Conservation (phyloP, 306 rosid species). For the Dryas octopetala region DNA sequence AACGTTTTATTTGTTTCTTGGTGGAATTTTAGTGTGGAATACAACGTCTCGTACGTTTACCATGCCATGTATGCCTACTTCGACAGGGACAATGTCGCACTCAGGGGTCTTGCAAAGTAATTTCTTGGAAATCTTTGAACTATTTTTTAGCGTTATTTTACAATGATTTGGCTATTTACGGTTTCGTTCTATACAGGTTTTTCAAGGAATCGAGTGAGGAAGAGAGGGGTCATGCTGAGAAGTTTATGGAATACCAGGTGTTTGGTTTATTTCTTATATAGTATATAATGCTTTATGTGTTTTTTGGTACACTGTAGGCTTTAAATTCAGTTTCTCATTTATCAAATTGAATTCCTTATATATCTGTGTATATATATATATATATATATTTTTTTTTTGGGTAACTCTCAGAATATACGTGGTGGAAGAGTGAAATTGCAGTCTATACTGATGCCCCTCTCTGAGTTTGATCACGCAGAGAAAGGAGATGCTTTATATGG, state of each 20-base stretch:
- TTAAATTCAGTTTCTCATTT: neutral
- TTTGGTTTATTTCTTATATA: neutral
- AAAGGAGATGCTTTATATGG: too few species aligned
- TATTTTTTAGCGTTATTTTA: neutral
- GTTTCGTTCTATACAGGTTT: slow-evolving; percentile 43
- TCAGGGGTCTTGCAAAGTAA: slow-evolving; percentile 87
- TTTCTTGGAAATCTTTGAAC: neutral
- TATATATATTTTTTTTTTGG: neutral
- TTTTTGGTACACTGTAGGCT: neutral
- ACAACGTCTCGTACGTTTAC: slow-evolving; percentile 88
- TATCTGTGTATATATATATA: too few species aligned
- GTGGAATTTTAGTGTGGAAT: slow-evolving; percentile 74
- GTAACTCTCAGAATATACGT: slow-evolving; percentile 59
- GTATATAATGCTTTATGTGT: neutral
- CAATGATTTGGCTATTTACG: neutral
- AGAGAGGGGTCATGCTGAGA: slow-evolving; percentile 93
- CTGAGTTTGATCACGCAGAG: too few species aligned
- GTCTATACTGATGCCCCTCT: slow-evolving; percentile 57
- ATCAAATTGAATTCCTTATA: neutral
- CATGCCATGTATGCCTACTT: slow-evolving; percentile 96
- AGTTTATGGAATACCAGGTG: slow-evolving; percentile 93
- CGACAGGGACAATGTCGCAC: slow-evolving; percentile 92
- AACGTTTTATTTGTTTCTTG: neutral
- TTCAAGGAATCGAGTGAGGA: slow-evolving; percentile 92
- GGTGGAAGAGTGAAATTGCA: slow-evolving; percentile 91